These are phyloP conservation scores for Boletus sp. DNA, from an alignment of 1,284 basidiomycete genomes.

Conservation along the genomic window DNA sequence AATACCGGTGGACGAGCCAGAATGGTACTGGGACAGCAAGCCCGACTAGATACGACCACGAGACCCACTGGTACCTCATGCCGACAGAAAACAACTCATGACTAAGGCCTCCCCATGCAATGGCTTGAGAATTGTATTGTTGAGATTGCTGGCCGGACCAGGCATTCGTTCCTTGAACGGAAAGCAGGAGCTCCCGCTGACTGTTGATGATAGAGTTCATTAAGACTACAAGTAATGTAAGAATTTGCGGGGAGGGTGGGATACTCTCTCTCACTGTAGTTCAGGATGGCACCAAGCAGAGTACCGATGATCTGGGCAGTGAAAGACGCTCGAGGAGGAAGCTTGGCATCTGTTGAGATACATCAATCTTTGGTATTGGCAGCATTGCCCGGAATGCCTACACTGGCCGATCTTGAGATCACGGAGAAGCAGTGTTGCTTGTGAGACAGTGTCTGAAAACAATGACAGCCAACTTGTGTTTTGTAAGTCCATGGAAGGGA, in stretches of 20 bases:
- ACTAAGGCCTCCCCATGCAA: conserved; percentile 62
- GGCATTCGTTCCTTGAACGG: too few species aligned
- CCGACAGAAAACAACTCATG: conserved; percentile 54
- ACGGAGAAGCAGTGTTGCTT: conserved; percentile 47
- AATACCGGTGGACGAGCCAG: conserved; percentile 49
- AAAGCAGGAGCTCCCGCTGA: conserved; percentile 48
- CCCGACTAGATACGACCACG: conserved; percentile 29
- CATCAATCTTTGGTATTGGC: conserved; percentile 5
- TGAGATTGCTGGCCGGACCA: too few species aligned
- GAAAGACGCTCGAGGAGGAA: conserved; percentile 66
- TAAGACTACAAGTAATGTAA: conserved; percentile 32
- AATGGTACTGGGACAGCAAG: conserved; percentile 51
- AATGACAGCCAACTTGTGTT: neutral
- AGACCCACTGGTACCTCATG: conserved; percentile 58
- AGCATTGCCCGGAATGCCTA: conserved; percentile 7
- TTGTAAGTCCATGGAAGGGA: neutral
- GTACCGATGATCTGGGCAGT: conserved; percentile 57
- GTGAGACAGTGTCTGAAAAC: conserved; percentile 39
- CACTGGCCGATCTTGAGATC: conserved; percentile 65
- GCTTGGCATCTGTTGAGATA: conserved; percentile 51
- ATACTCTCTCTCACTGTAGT: conserved; percentile 43
- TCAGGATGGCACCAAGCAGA: conserved; percentile 47
- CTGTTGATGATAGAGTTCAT: conserved; percentile 60
- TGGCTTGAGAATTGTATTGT: too few species aligned
- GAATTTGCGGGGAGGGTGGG: neutral